phyloP scores from a whole-genome alignment of 495 filamentous ascomycete species.

The Xylaria intraflava region DNA sequence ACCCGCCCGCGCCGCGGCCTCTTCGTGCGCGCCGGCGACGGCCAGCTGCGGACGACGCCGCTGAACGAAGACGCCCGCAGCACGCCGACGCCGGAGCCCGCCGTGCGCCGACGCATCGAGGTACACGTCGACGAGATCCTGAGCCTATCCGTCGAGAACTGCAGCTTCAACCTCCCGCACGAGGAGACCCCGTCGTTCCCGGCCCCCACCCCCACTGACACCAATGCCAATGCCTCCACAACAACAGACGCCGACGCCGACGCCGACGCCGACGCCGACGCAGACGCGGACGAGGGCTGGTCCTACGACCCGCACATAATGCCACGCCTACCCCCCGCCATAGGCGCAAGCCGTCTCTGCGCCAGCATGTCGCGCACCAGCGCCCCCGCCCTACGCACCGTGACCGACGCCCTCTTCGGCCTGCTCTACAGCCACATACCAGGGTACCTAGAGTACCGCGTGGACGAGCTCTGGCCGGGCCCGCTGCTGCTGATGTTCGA shows the following conservation, averaged over 20 bases:
- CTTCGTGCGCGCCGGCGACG: slow-evolving; percentile 21
- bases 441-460: neutral
- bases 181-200: slow-evolving; percentile 8
- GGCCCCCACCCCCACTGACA: neutral
- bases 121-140: slow-evolving; percentile 17
- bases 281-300: slow-evolving; percentile 18
- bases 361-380: slow-evolving; percentile 7
- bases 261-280: neutral
- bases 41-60: slow-evolving; percentile 9
- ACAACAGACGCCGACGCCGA: neutral
- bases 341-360: slow-evolving; percentile 11
- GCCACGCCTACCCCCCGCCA: slow-evolving; percentile 6
- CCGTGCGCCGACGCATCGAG: slow-evolving; percentile 10
- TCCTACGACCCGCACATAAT: slow-evolving; percentile 21
- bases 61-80: neutral
- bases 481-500: slow-evolving; percentile 18
- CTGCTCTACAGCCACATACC: slow-evolving; percentile 3
- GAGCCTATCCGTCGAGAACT: slow-evolving; percentile 23
- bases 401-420: neutral
- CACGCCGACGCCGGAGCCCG: slow-evolving; percentile 2
- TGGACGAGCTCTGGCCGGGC: neutral
- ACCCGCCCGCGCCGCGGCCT: slow-evolving; percentile 20
- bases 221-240: neutral
- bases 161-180: slow-evolving; percentile 25
- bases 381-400: neutral